Percentiles rank a stretch among this genome's conserved stretches.
phyloP scores from a whole-genome alignment of 306 rosid species.

The Oemleria cerasiformis region DNA sequence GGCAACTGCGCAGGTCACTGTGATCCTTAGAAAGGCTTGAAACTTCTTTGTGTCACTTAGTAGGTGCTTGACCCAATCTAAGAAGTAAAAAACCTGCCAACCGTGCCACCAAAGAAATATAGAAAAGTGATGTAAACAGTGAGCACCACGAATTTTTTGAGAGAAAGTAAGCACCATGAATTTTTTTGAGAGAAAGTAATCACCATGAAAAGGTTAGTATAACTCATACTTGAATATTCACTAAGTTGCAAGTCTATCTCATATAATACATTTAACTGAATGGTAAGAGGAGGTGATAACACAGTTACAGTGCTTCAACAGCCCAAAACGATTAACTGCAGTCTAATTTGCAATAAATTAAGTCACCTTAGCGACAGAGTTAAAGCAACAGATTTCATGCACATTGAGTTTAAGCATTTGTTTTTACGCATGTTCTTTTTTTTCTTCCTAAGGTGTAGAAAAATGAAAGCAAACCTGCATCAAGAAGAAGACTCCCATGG shows the following conservation, averaged over 20 bases:
- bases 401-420: too few species aligned
- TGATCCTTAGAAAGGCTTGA: constrained; percentile 88
- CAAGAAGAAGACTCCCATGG: constrained; percentile 99
- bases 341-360: too few species aligned
- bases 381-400: too few species aligned
- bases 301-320: too few species aligned
- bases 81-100: constrained; percentile 78
- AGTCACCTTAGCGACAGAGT: too few species aligned
- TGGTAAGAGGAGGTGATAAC: too few species aligned
- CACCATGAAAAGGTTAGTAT: too few species aligned
- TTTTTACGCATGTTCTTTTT: neutral
- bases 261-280: too few species aligned
- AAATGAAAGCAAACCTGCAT: constrained; percentile 57
- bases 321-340: too few species aligned
- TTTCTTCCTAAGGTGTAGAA: too few species aligned
- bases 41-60: constrained; percentile 73
- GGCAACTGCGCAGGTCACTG: constrained; percentile 72
- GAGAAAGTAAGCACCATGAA: neutral
- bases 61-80: constrained; percentile 90
- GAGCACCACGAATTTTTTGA: neutral
- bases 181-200: too few species aligned
- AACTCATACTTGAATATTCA: too few species aligned
- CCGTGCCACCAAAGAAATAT: neutral
- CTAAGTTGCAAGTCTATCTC: neutral
- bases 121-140: neutral